Conservation (phyloP, 306 rosid species). For the Vicia sativa region DNA sequence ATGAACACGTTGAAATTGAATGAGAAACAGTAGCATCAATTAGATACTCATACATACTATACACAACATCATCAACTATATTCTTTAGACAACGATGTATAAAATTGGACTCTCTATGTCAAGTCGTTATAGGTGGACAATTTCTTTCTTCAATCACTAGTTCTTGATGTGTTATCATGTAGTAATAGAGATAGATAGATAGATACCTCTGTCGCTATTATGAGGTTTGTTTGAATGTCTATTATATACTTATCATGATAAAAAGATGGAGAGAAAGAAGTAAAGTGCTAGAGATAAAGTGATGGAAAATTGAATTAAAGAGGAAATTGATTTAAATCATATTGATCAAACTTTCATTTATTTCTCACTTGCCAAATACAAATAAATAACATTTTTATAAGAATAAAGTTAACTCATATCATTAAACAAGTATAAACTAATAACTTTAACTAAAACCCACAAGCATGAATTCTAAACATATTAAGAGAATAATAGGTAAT, state of each 20-base stretch:
- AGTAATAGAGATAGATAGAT: conserved; percentile 18
- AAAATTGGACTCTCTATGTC: conserved; percentile 14
- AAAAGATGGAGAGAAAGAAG: conserved; percentile 1
- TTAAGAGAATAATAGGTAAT: no score
- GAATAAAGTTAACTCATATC: no score
- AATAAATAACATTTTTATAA: no score
- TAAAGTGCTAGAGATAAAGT: conserved; percentile 22
- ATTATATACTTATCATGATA: conserved; percentile 40
- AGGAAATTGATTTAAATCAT: neutral
- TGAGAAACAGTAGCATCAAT: conserved; percentile 33
- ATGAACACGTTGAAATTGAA: conserved; percentile 28
- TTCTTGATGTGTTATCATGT: conserved; percentile 37
- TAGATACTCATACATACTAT: neutral
- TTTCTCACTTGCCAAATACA: conserved; percentile 1
- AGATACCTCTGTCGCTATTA: conserved; percentile 41
- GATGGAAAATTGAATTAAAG: conserved; percentile 24
- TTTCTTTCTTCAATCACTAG: neutral
- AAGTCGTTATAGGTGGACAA: conserved; percentile 32
- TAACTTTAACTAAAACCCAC: no score
- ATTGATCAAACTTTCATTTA: neutral
- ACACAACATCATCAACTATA: neutral
- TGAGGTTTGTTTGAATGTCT: conserved; percentile 32
- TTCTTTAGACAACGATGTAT: conserved; percentile 11
- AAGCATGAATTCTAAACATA: no score
- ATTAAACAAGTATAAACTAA: no score